Evolutionary conservation across 306 rosid species (phyloP), one percentile per base, ranked within the genome.

Genomic region (Casuarina cunninghamiana): DNA sequence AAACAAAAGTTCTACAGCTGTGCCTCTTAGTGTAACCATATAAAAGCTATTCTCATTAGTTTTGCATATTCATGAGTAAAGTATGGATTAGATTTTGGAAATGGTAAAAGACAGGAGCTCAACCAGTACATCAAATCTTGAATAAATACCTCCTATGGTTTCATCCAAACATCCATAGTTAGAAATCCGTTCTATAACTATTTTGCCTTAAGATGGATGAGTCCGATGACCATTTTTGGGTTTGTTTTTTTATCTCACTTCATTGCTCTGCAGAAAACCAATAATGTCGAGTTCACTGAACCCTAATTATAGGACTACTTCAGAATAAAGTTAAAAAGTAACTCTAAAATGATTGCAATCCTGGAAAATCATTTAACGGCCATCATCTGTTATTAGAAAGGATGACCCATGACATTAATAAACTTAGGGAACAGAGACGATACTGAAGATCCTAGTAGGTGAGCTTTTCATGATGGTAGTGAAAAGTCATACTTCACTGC

Each of bases 281-380:
- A 53, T 69, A 75, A 15, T n/a, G 5, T 69, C 45, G 10, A 53
- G 72, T 63, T 78, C 39, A 74, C 37, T 42, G 53, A 69, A 50
- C 51, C 69, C 69, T 70, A 60, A 61, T 75, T 37, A 8, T 26
- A 73, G 55, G 66, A 69, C 61, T 39, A 51, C 50, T 48, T 16
- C 3, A 15, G 45, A 32, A 15, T 75, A 78, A 70, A 75, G 43
- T 32, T 50, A 37, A 68, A 65, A 53, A 46, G 21, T 55, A 38
- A 21, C 65, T 53, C 60, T 51, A 12, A 65, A 76, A 63, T 81
- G 80, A 66, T 66, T 70, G 53, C 21, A 69, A 78, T 32, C 43
- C 41, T 60, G 7, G n/a, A 54, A 10, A 16, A n/a, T 57, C 38
- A 57, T 21, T 57, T 57, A 57, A 8, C 65, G 10, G 68, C 68